phyloP scores from a whole-genome alignment of 1,139 yeast species.

The Lodderomyces orthopsilosis region DNA sequence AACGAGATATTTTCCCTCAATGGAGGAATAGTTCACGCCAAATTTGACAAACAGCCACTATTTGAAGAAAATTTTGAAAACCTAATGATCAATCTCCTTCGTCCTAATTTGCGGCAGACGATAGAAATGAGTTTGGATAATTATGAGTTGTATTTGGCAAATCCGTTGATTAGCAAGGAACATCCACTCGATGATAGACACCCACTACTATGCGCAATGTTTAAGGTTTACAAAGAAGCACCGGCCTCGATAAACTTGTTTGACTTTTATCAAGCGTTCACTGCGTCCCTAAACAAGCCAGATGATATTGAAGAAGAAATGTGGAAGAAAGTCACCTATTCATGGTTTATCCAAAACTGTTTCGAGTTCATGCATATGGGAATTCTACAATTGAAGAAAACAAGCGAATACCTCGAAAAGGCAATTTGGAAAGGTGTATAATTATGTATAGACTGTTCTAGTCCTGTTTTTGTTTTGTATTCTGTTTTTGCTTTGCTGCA shows the following conservation, averaged over 20 bases:
- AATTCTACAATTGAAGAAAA: slow-evolving; percentile 39
- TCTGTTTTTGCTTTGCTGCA: slow-evolving; percentile 12
- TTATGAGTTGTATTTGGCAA: slow-evolving; percentile 28
- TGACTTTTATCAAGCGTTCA: slow-evolving; percentile 76
- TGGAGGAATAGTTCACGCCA: slow-evolving; percentile 26
- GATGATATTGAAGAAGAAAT: slow-evolving; percentile 1
- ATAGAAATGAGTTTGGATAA: slow-evolving; percentile 34
- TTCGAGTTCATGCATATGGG: slow-evolving; percentile 42
- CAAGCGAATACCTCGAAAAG: slow-evolving; percentile 46
- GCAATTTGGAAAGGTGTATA: slow-evolving; percentile 43
- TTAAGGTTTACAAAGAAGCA: slow-evolving; percentile 76
- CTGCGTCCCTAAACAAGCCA: slow-evolving; percentile 44
- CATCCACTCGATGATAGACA: slow-evolving; percentile 2
- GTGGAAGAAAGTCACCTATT: slow-evolving; percentile 44
- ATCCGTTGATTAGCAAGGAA: slow-evolving; percentile 18
- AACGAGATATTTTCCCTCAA: slow-evolving; percentile 38
- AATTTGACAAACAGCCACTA: slow-evolving; percentile 17
- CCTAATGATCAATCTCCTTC: slow-evolving; percentile 36
- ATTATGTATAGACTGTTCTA: no score
- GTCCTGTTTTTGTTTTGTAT: slow-evolving; percentile 4
- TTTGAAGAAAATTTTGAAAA: slow-evolving; percentile 40
- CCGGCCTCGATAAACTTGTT: slow-evolving; percentile 69
- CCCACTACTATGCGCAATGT: slow-evolving; percentile 59
- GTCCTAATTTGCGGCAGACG: slow-evolving; percentile 36
- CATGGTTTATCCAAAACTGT: slow-evolving; percentile 46